Evolutionary conservation across 2,329 filamentous ascomycete genomes (phyloP).

Genomic region (Graphilbum fragrans): DNA sequence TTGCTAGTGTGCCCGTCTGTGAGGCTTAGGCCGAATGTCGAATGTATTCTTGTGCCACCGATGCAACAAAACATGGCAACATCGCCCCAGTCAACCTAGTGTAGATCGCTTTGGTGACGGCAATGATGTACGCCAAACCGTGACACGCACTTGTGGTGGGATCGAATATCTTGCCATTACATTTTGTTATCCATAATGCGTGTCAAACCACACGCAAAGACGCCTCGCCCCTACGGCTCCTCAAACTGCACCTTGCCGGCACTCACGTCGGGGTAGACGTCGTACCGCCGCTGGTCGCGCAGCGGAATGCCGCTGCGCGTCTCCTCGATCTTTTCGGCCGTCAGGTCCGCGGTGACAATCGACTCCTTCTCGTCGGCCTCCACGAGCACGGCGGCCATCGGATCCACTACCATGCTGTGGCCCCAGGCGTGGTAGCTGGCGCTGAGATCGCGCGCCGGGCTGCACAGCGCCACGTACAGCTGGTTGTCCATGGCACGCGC

Average conservation of each 20-base stretch:
- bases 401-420: constrained; percentile 79
- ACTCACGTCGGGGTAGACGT: constrained; percentile 88
- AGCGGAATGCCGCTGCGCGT: constrained; percentile 76
- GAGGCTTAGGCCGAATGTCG: no score
- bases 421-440: constrained; percentile 85
- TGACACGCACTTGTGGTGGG: no score
- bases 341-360: constrained; percentile 62
- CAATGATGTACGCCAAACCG: no score
- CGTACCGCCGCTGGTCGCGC: constrained; percentile 74
- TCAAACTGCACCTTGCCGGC: constrained; percentile 32
- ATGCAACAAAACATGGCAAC: no score
- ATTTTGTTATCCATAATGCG: no score
- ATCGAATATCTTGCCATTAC: no score
- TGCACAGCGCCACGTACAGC: constrained; percentile 87
- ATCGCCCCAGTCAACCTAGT: no score
- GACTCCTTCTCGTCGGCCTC: constrained; percentile 71
- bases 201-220: no score
- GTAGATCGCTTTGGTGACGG: no score
- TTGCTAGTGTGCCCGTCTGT: no score
- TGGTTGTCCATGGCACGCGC: constrained; percentile 71
- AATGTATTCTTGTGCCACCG: no score
- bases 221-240: not conserved
- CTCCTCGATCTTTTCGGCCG: constrained; percentile 56
- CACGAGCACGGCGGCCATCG: constrained; percentile 69
- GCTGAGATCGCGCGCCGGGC: constrained; percentile 67